Conservation (phyloP, 129 eudicot genomes). For the Heracleum sosnowskyi region DNA sequence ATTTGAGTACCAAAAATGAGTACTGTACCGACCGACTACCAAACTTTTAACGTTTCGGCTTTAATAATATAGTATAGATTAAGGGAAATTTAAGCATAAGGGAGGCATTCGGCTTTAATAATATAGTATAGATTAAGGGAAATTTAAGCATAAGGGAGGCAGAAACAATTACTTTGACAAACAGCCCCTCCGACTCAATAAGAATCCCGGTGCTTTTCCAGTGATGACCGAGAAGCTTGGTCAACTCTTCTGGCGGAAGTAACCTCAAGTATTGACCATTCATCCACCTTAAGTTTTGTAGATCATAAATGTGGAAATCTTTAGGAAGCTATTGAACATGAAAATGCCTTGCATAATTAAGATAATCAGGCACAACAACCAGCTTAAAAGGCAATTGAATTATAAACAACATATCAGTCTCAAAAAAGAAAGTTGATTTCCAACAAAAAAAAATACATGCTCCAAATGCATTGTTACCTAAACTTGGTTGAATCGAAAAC, state of each 20-base stretch:
- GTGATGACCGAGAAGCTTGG: conserved; percentile 53
- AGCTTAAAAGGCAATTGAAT: not conserved
- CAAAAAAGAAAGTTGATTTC: not conserved
- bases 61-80: too few species aligned
- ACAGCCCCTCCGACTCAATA: conserved; percentile 59
- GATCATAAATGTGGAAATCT: conserved; percentile 5
- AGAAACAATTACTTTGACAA: conserved; percentile 48
- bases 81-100: not conserved
- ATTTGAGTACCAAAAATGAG: too few species aligned
- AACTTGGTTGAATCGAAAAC: conserved; percentile 78
- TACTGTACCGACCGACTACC: too few species aligned
- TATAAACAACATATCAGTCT: not conserved
- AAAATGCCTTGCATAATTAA: conserved; percentile 16
- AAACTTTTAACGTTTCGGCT: too few species aligned
- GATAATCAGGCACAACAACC: not conserved
- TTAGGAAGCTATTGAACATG: conserved; percentile 10
- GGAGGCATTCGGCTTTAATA: too few species aligned
- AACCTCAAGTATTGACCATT: conserved; percentile 85
- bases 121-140: too few species aligned
- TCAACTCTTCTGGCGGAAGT: conserved; percentile 55
- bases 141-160: conserved; percentile 6
- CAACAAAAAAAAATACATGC: not conserved
- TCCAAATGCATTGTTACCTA: conserved; percentile 37
- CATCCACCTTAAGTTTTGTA: conserved; percentile 72
- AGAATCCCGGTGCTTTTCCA: conserved; percentile 68